A percentile compares a stretch with the other conserved stretches of the same genome.
These are phyloP conservation scores for Sordariomycetes sp. DNA, from an alignment of 2,329 filamentous ascomycete species.

Conservation along the genomic window DNA sequence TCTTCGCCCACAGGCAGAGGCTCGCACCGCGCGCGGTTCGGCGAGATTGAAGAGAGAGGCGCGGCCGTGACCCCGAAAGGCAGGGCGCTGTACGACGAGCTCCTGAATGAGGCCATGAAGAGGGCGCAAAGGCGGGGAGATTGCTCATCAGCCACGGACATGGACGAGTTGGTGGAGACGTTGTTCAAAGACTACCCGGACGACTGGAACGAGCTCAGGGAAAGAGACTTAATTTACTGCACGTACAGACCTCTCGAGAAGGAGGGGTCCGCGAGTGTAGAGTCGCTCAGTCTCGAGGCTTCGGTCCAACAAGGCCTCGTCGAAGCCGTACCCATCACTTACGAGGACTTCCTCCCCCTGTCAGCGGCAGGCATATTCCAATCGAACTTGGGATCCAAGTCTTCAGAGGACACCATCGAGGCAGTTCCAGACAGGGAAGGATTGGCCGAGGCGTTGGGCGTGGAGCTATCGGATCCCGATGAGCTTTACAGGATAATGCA, in stretches of 20 bases:
- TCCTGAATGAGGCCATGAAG: slow-evolving; percentile 22
- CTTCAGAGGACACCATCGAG: background rate
- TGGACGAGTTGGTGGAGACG: slow-evolving; percentile 13
- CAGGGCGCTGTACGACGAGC: slow-evolving; percentile 32
- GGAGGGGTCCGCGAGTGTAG: background rate
- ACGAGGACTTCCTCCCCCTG: slow-evolving; percentile 45
- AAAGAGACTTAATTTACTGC: slow-evolving; percentile 27
- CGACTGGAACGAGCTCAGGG: slow-evolving; percentile 23
- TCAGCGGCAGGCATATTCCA: slow-evolving; percentile 43
- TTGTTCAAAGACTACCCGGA: slow-evolving; percentile 31
- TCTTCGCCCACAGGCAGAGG: slow-evolving; percentile 11
- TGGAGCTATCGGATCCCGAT: slow-evolving; percentile 5
- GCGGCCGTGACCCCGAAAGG: slow-evolving; percentile 37
- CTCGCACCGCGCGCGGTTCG: slow-evolving; percentile 39
- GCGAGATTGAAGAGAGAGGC: slow-evolving; percentile 43
- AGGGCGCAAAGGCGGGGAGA: background rate
- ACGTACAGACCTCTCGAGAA: slow-evolving; percentile 15
- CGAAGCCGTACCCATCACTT: slow-evolving; percentile 32
- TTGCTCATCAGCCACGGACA: background rate
- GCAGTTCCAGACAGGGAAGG: slow-evolving; percentile 5
- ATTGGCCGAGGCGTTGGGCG: slow-evolving; percentile 7
- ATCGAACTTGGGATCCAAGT: slow-evolving; percentile 23
- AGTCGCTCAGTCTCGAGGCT: slow-evolving; percentile 11
- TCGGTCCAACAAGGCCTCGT: slow-evolving; percentile 23
- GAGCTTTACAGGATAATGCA: slow-evolving; percentile 6